These are phyloP conservation scores for Saprolegnia diclina DNA, from an alignment of 352 stramenopile species.

Conservation along the genomic window DNA sequence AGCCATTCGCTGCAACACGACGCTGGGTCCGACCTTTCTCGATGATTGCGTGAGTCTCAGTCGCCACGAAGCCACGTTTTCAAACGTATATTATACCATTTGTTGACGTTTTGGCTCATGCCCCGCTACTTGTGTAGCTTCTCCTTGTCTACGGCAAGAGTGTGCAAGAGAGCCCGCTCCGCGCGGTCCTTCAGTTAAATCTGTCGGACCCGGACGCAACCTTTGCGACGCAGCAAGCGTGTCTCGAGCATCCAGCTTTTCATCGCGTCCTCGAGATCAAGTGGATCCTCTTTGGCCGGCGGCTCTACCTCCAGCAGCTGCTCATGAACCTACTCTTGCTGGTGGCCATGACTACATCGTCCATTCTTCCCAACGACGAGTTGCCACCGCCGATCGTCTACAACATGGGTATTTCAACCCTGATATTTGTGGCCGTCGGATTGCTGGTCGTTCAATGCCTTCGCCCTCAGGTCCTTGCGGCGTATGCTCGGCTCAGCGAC, in stretches of 20 bases:
- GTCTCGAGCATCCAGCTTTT: not conserved
- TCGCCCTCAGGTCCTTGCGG: not conserved
- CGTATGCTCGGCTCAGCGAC: not conserved
- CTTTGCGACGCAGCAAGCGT: not conserved
- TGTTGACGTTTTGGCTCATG: not conserved
- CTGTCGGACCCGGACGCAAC: not conserved
- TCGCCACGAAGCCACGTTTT: not conserved
- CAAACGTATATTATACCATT: not conserved
- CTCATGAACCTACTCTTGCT: constrained; percentile 13
- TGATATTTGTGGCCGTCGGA: not conserved
- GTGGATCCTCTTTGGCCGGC: constrained; percentile 9
- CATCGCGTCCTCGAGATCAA: constrained; percentile 8
- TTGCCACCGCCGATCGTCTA: not conserved
- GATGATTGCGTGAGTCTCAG: not conserved
- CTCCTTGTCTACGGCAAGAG: not conserved
- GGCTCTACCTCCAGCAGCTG: constrained; percentile 7
- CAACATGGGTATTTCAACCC: not conserved
- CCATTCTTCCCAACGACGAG: not conserved
- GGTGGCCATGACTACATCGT: constrained; percentile 1
- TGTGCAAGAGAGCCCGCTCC: not conserved
- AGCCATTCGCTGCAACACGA: not conserved
- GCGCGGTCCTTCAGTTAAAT: not conserved
- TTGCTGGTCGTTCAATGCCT: not conserved
- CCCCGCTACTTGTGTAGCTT: not conserved
- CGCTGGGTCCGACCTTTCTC: not conserved